A percentile compares a stretch with the other conserved stretches of the same genome.
Conservation (phyloP, 2,329 filamentous ascomycete species). For the Thielaviopsis euricoi region DNA sequence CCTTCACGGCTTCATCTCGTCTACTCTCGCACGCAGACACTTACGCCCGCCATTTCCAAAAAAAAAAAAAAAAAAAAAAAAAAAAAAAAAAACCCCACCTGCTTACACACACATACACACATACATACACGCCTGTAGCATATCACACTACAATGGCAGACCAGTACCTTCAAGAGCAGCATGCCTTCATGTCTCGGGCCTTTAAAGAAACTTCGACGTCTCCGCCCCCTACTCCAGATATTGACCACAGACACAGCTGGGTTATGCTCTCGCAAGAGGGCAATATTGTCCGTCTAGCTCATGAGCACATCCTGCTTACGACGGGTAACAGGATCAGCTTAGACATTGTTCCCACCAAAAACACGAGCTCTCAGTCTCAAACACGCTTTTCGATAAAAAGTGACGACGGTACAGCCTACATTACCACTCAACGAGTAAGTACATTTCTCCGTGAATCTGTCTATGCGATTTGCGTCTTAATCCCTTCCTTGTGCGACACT, state of each 20-base stretch:
- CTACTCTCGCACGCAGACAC: too few species aligned
- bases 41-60: too few species aligned
- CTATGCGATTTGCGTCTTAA: background rate
- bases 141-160: constrained; percentile 23
- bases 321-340: constrained; percentile 67
- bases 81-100: too few species aligned
- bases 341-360: constrained; percentile 53
- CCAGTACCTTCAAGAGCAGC: constrained; percentile 24
- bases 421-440: constrained; percentile 71
- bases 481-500: background rate
- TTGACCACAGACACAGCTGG: constrained; percentile 52
- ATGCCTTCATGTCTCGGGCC: constrained; percentile 18
- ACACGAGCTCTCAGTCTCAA: constrained; percentile 37
- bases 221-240: constrained; percentile 18
- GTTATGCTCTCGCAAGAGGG: constrained; percentile 69
- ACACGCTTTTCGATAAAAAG: constrained; percentile 31
- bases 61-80: too few species aligned
- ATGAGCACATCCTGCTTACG: constrained; percentile 66
- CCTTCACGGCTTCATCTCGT: too few species aligned
- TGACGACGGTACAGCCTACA: constrained; percentile 57
- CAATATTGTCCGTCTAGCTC: constrained; percentile 69
- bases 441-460: background rate
- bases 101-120: background rate
- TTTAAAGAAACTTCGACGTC: background rate
- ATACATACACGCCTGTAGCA: background rate